A percentile compares a stretch with the other conserved stretches of the same genome.
These are phyloP conservation scores for Colletotrichum musicola DNA, from an alignment of 2,329 filamentous ascomycete genomes.

Conservation along the genomic window DNA sequence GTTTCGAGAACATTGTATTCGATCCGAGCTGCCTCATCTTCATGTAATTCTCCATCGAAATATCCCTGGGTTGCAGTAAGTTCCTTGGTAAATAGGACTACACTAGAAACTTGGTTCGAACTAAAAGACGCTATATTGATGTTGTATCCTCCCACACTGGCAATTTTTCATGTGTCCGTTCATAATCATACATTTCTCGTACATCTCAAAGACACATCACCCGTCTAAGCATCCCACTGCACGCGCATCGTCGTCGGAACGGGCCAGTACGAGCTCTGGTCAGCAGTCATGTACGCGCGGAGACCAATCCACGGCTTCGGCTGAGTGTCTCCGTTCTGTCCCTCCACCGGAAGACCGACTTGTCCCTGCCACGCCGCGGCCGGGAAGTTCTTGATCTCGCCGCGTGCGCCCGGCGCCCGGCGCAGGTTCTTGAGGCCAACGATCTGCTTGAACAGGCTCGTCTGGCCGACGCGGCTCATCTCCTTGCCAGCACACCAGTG, in stretches of 20 bases:
- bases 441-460: slow-evolving; percentile 43
- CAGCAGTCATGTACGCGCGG: slow-evolving; percentile 43
- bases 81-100: no score
- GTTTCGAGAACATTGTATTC: no score
- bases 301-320: slow-evolving; percentile 41
- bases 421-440: slow-evolving; percentile 43
- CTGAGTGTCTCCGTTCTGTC: slow-evolving; percentile 19
- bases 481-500: slow-evolving; percentile 55
- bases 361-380: slow-evolving; percentile 41
- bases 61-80: no score
- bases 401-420: slow-evolving; percentile 42
- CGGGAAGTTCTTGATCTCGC: slow-evolving; percentile 43
- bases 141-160: no score
- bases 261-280: slow-evolving; percentile 43
- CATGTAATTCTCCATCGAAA: no score
- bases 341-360: slow-evolving; percentile 31
- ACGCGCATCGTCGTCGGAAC: slow-evolving; percentile 43
- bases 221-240: slow-evolving; percentile 40
- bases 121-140: no score
- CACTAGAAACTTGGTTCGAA: no score
- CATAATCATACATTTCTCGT: slow-evolving; percentile 7
- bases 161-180: background rate
- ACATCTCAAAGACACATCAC: background rate
- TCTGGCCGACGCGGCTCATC: slow-evolving; percentile 48
- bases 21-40: no score